A percentile compares a stretch with the other conserved stretches of the same genome.
These are phyloP conservation scores for Mucor irregularis DNA, from an alignment of 371 early-diverging fungal species.

Conservation along the genomic window DNA sequence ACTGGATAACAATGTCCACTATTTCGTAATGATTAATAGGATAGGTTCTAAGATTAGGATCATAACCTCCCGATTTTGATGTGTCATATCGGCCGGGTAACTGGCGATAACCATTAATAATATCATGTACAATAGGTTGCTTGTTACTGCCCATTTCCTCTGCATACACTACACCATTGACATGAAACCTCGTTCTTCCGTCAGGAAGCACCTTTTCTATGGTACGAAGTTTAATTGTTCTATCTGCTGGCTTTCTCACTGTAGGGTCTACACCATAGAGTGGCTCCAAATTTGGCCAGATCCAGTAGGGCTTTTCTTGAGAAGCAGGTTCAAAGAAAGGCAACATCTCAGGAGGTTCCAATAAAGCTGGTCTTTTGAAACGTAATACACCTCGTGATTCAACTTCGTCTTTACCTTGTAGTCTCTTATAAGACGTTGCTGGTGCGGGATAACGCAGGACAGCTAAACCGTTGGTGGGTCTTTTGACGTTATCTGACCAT, in stretches of 20 bases:
- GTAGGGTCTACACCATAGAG: constrained; percentile 37
- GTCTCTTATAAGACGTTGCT: background rate
- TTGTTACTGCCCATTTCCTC: constrained; percentile 4
- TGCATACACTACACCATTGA: constrained; percentile 31
- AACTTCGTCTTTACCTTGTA: background rate
- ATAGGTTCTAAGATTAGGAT: constrained; percentile 38
- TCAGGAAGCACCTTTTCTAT: constrained; percentile 16
- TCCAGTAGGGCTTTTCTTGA: constrained; percentile 30
- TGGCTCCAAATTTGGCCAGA: constrained; percentile 37
- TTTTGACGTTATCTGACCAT: constrained; percentile 34
- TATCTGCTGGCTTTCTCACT: constrained; percentile 15
- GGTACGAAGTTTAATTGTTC: constrained; percentile 32
- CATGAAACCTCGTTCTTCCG: constrained; percentile 26
- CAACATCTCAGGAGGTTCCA: constrained; percentile 14
- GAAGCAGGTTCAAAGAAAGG: constrained; percentile 14
- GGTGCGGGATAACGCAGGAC: constrained; percentile 24
- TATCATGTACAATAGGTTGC: constrained; percentile 12
- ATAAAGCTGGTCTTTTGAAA: background rate
- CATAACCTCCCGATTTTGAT: constrained; percentile 21
- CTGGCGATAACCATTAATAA: constrained; percentile 12
- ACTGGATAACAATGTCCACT: constrained; percentile 43
- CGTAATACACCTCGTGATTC: background rate
- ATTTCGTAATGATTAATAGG: constrained; percentile 36
- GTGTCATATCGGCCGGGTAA: background rate
- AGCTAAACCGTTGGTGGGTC: constrained; percentile 34